Evolutionary conservation across 2,329 filamentous ascomycete genomes (phyloP), one percentile per base, ranked within the genome.

Genomic region (Fusarium concolor): DNA sequence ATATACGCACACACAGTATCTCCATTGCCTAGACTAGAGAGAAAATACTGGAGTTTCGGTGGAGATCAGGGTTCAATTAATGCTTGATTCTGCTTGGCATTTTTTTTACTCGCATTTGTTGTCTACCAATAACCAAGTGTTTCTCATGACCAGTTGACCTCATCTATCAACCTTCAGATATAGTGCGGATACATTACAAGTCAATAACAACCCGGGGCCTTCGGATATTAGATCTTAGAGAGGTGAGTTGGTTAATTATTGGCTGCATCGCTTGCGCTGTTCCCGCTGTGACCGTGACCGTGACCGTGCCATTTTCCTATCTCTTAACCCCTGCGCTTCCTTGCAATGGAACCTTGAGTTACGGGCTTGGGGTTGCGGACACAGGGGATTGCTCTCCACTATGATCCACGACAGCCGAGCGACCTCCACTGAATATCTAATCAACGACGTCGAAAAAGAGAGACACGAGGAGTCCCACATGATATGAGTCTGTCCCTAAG

Each of bases 151-250:
- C 15, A 51, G 47, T 45, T 38, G 35, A 37, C 38, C 44, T 51
- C 18, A 14, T 53, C 43, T 67, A 56, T 55, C 42, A 50, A 58
- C 56, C 54, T 45, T 58, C 58, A 69, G 47, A 59, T 62, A 58
- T 56, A 62, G 58, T 60, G n/a, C n/a, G n/a, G n/a, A n/a, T n/a
- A n/a, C n/a, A n/a, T n/a, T n/a, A 54, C 58, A 59, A 59, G 38
- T 17, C 56, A 56, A 46, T 38, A 56, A 38, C 46, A 46, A 38
- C 37, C 51, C 68, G 54, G 65, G 39, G 44, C 33, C 45, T 49
- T 67, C 66, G 66, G 66, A 69, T 54, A 70, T 68, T 68, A 62
- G 66, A 59, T 70, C 65, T 69, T 18, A 52, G 45, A 45, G 45
- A 64, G 49, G 43, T 41, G 44, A 52, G 35, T 45, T 41, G 31